Evolutionary conservation across 1,284 basidiomycete genomes (phyloP), one percentile per base, ranked within the genome.

Genomic region (Microbotryum violaceum): DNA sequence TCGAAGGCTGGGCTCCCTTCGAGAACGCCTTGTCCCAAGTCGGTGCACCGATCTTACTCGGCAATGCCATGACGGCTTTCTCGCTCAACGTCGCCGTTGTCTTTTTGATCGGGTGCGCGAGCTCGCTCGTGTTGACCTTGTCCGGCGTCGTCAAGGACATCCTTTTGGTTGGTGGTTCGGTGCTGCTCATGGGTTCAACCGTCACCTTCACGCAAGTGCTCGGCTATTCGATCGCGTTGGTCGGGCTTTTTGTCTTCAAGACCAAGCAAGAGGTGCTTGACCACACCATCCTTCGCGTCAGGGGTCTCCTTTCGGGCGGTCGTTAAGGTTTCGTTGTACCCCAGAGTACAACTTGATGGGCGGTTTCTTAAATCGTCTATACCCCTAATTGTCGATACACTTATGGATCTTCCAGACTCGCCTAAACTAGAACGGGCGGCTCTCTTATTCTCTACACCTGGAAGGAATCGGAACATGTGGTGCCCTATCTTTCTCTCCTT

Each of bases 1-100:
- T 75, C 54, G 79, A 80, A 69, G 79, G 79, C 47, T 61, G 71
- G 3, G 74, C 72, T 18, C 78, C 79, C 4, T 77, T 79, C 69
- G 45, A 65, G 44, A 68, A 74, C 60, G 73, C 74, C 50, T 69
- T 78, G 54, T 69, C 72, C 49, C 70, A 72, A 23, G 72, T 80
- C 49, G 78, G 78, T 0, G 71, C 74, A 21, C 67, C 76, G 23
- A 70, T 77, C 55, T 73, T 80, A 16, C 56, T 79, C 62, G 67
- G 73, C 53, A 80, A 79, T 70, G 79, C 78, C 1, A 70, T 73
- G 21, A 75, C 77, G 25, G 78, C 79, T 2, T 78, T 80, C 62
- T 71, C 73, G 21, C 73, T 80, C 61, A 80, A 80, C 71, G 72
- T 79, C 48, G 75, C 78, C n/a, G 73, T 74, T 23, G 77, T 79